phyloP scores from a whole-genome alignment of 2,329 filamentous ascomycete genomes.

The Aspergillus sp. region DNA sequence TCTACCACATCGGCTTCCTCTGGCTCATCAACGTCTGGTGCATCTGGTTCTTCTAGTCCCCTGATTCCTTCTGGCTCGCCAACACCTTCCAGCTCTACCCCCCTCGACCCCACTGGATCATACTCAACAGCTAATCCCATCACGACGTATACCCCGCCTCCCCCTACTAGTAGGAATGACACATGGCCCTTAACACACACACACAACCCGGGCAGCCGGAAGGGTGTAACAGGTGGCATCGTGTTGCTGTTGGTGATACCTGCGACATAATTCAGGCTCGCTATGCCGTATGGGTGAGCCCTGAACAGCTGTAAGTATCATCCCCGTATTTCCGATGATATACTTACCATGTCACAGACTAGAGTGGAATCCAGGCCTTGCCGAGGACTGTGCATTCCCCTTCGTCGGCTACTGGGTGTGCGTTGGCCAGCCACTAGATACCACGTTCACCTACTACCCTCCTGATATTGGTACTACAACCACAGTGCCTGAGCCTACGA shows the following conservation, averaged over 20 bases:
- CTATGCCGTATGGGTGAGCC: conserved; percentile 1
- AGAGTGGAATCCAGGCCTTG: conserved; percentile 14
- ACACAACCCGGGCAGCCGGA: conserved; percentile 12
- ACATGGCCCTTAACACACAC: conserved; percentile 14
- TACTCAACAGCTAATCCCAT: conserved; percentile 13
- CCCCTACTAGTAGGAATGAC: neutral
- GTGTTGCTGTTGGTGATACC: conserved; percentile 10
- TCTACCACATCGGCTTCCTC: neutral
- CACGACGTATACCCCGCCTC: conserved; percentile 5
- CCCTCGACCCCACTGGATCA: neutral
- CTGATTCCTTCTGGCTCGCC: too few species aligned
- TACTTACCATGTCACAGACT: conserved; percentile 3
- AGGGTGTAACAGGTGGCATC: conserved; percentile 13
- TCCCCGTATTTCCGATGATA: neutral
- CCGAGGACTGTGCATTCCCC: conserved; percentile 7
- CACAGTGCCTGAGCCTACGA: conserved; percentile 2
- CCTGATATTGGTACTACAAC: neutral
- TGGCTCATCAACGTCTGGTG: neutral
- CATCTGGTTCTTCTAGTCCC: neutral
- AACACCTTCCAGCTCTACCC: neutral
- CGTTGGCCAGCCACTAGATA: neutral
- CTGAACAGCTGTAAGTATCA: conserved; percentile 7
- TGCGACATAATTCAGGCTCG: conserved; percentile 9
- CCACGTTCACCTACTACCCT: conserved; percentile 1
- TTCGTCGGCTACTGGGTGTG: conserved; percentile 14